Evolutionary conservation across 2,329 filamentous ascomycete genomes (phyloP), one percentile per base, ranked within the genome.

Genomic region (Talaromyces sp.): DNA sequence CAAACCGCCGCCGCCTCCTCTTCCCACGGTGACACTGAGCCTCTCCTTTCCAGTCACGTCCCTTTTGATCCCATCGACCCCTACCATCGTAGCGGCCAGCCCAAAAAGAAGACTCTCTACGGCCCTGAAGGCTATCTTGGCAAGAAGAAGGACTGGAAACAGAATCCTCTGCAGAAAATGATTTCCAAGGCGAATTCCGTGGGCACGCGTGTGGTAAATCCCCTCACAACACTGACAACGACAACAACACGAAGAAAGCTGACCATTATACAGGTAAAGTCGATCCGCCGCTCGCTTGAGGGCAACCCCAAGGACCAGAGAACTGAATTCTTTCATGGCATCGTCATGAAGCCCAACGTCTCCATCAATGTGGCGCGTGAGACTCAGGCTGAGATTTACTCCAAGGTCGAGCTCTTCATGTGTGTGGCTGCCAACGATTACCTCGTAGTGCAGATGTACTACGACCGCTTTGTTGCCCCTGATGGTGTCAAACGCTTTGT

Each of bases 361-460:
- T 68, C 71, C 2, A 73, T 80, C 59, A 79, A 78, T 3, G 64
- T 81, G 27, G 71, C 74, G 59, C 73, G 75, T 32, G 66, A 70
- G 1, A 67, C 69, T 7, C 79, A 81, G 63, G 75, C 77, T 6
- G 77, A 75, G 57, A 67, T 81, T 17, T 80, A 79, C 62, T 75
- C 75, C 2, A 77, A 80, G 57, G 67, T 81, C 49, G 79, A 81
- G 62, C 70, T 78, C 36, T 78, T 80, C 75, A 72, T 81, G 57
- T 77, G 75, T 55, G 70, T 73, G 28, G 76, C 70, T 2, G 78
- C 78, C 52, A 81, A 81, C 62, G 65, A 71, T 10, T 81, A 80
- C 64, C 73, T 81, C 2, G 64, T 78, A 30, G 63, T 72, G n/a
- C 77, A 81, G 61, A 70, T 78, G 64, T 67, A 72, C 33, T 67